Percentiles rank a stretch among this genome's conserved stretches.
Evolutionary conservation across 2,329 filamentous ascomycete species (phyloP).

Genomic region (Stagonosporopsis chrysanthemi): DNA sequence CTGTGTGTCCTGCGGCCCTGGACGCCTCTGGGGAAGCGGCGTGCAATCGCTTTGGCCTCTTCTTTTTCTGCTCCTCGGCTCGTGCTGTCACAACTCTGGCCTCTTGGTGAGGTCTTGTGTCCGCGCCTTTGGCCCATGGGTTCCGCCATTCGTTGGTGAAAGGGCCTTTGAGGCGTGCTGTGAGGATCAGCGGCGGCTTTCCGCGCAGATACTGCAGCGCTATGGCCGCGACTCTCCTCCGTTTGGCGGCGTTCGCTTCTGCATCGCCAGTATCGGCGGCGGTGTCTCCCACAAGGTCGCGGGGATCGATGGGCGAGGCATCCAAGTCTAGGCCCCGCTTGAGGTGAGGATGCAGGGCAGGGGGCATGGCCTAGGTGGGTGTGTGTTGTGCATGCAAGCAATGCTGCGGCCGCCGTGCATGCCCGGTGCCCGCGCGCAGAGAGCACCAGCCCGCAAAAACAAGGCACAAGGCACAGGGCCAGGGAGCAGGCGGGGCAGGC

Average conservation of each 20-base stretch:
- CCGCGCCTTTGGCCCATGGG: conserved; percentile 38
- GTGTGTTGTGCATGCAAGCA: conserved; percentile 1
- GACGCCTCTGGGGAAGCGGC: conserved; percentile 31
- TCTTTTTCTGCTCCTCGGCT: conserved; percentile 2
- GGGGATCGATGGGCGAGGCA: conserved; percentile 25
- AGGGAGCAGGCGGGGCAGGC: conserved; percentile 10
- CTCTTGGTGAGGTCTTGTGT: not conserved
- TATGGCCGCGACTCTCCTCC: conserved; percentile 65
- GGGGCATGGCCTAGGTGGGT: conserved; percentile 23
- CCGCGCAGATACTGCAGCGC: conserved; percentile 67
- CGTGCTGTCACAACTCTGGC: not conserved
- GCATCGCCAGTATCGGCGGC: conserved; percentile 62
- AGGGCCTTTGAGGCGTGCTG: conserved; percentile 68
- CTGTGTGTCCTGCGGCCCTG: conserved; percentile 18
- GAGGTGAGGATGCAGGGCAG: conserved; percentile 34
- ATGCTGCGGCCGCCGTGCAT: conserved; percentile 3
- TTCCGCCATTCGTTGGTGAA: conserved; percentile 57
- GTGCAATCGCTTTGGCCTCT: conserved; percentile 9
- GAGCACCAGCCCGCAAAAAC: conserved; percentile 1
- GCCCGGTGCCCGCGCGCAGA: conserved; percentile 2
- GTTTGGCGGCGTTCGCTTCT: conserved; percentile 61
- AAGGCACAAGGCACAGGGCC: not conserved
- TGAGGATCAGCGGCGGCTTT: conserved; percentile 63
- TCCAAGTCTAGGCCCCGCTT: conserved; percentile 36
- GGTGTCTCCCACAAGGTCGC: conserved; percentile 59